Conservation (phyloP, 768 basidiomycete genomes). For the Termitomyces sp. region DNA sequence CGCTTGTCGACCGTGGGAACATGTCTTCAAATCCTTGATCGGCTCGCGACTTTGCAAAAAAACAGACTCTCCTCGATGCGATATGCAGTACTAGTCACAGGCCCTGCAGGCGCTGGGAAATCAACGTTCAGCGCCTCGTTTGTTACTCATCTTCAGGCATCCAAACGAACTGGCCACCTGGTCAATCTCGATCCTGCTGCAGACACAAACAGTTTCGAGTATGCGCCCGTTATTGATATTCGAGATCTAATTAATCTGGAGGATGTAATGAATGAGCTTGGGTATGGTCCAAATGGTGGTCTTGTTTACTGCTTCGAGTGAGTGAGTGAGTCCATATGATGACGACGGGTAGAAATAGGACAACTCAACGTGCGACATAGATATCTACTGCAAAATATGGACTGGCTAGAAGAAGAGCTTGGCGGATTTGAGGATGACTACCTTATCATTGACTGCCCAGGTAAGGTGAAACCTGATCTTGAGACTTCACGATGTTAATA, state of each 20-base stretch:
- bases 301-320: conserved; percentile 99
- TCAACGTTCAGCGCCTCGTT: conserved; percentile 89
- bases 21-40: background rate
- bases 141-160: conserved; percentile 81
- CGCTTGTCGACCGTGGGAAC: conserved; percentile 16
- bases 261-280: conserved; percentile 94
- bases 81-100: conserved; percentile 85
- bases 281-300: conserved; percentile 95
- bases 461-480: conserved; percentile 32
- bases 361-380: conserved; percentile 36
- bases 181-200: conserved; percentile 99
- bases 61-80: conserved; percentile 48
- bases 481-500: background rate
- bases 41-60: background rate
- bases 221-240: conserved; percentile 92
- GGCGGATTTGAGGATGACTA: conserved; percentile 97
- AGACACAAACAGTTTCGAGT: conserved; percentile 79
- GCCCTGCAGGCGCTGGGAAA: conserved; percentile 98
- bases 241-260: conserved; percentile 87
- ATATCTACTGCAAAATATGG: conserved; percentile 94
- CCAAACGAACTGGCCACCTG: conserved; percentile 83
- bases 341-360: background rate
- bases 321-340: conserved; percentile 47
- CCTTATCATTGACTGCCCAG: conserved; percentile 88
- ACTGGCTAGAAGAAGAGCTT: conserved; percentile 96